phyloP scores from a whole-genome alignment of 139 green algal genomes.

The Chlorella vulgaris region DNA sequence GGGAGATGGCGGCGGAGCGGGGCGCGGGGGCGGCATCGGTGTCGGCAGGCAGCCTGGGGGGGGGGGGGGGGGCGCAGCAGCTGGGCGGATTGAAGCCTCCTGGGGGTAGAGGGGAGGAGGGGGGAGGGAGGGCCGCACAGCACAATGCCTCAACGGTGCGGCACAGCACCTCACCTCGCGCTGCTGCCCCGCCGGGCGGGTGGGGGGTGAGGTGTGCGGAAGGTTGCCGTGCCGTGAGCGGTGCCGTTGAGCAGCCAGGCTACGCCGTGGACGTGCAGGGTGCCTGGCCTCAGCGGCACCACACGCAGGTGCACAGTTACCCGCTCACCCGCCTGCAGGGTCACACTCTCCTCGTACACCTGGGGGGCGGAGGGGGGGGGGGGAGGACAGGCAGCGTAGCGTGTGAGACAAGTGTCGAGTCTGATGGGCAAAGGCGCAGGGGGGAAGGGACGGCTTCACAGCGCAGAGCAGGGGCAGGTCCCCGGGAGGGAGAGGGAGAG shows the following conservation, averaged over 20 bases:
- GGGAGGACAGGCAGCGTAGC: too few relatives aligned
- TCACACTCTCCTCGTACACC: conserved; percentile 47
- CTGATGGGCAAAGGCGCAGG: background rate
- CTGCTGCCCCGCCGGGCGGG: conserved; percentile 28
- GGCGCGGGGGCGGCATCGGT: conserved; percentile 1
- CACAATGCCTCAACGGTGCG: too few relatives aligned
- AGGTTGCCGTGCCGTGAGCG: conserved; percentile 51
- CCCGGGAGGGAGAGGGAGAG: background rate
- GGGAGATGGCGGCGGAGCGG: conserved; percentile 53
- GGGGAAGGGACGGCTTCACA: too few relatives aligned
- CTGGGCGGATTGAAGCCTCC: background rate
- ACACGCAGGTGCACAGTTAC: conserved; percentile 63
- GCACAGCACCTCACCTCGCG: conserved; percentile 22
- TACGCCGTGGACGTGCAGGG: conserved; percentile 67
- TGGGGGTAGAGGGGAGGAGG: background rate
- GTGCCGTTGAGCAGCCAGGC: conserved; percentile 68
- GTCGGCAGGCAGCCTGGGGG: background rate
- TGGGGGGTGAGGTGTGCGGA: conserved; percentile 48
- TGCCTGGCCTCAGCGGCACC: conserved; percentile 56
- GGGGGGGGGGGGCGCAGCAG: too few relatives aligned
- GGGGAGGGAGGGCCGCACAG: background rate
- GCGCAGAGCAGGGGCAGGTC: too few relatives aligned
- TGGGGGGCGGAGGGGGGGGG: too few relatives aligned
- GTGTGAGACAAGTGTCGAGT: background rate
- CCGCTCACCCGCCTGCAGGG: conserved; percentile 39